Evolutionary conservation across 2,329 filamentous ascomycete genomes (phyloP).

Genomic region (Paramyrothecium roridum): DNA sequence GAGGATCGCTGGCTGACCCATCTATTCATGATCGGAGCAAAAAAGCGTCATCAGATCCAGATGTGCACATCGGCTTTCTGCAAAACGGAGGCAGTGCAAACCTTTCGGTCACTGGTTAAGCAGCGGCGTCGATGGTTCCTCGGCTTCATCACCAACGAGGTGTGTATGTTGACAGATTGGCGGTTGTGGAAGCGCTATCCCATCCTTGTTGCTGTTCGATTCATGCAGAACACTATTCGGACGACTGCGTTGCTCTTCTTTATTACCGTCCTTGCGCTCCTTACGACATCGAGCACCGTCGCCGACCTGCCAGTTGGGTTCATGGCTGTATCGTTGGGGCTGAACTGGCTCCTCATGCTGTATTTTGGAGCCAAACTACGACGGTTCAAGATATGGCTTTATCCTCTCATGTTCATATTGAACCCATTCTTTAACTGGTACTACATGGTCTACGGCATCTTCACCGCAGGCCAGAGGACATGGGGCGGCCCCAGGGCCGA

Average conservation of each 20-base stretch:
- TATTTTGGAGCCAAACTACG: slow-evolving; percentile 88
- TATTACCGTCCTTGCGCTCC: slow-evolving; percentile 82
- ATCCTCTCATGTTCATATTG: slow-evolving; percentile 90
- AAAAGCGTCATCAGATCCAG: slow-evolving; percentile 90
- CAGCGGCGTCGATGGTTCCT: slow-evolving; percentile 96
- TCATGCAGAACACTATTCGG: slow-evolving; percentile 94
- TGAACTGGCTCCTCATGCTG: slow-evolving; percentile 95
- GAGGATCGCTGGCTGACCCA: slow-evolving; percentile 97
- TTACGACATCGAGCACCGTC: slow-evolving; percentile 78
- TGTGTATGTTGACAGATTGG: slow-evolving; percentile 94
- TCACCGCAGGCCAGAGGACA: slow-evolving; percentile 88
- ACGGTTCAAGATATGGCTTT: slow-evolving; percentile 91
- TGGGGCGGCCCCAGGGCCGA: slow-evolving; percentile 95
- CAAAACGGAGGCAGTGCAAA: slow-evolving; percentile 96
- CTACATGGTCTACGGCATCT: slow-evolving; percentile 96
- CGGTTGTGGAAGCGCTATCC: slow-evolving; percentile 91
- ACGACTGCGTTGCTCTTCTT: slow-evolving; percentile 94
- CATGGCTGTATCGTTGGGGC: slow-evolving; percentile 84
- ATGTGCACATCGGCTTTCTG: slow-evolving; percentile 98
- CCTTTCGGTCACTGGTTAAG: slow-evolving; percentile 80
- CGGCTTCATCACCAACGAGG: slow-evolving; percentile 96
- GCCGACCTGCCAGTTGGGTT: slow-evolving; percentile 85
- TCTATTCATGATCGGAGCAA: slow-evolving; percentile 96
- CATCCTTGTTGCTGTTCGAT: slow-evolving; percentile 77
- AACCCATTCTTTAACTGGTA: slow-evolving; percentile 99